These are phyloP conservation scores for Ganoderma sinense DNA, from an alignment of 1,284 basidiomycete genomes.

Conservation along the genomic window DNA sequence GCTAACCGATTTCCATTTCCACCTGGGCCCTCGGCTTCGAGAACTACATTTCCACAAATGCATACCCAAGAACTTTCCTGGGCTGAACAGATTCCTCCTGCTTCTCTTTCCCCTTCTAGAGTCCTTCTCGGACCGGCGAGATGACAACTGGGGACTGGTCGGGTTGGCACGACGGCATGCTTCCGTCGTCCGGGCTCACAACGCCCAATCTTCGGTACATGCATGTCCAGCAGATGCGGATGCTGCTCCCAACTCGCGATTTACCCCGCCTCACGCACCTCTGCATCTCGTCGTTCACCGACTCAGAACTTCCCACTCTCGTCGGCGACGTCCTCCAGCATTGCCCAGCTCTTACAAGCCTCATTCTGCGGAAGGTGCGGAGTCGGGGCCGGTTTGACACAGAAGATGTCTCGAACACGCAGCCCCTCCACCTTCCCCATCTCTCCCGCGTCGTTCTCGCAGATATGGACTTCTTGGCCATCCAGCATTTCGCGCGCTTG, in stretches of 20 bases:
- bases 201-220: not conserved
- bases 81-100: not conserved
- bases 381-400: not conserved
- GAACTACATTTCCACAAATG: not conserved
- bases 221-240: not conserved
- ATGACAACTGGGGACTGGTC: not conserved
- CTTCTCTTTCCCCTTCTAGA: not conserved
- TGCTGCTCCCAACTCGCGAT: not conserved
- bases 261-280: not conserved
- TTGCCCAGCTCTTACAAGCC: not conserved
- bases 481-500: not conserved
- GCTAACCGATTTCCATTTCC: not conserved
- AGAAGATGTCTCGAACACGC: too few species aligned
- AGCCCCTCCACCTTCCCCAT: not conserved
- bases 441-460: not conserved
- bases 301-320: not conserved
- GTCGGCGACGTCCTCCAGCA: not conserved
- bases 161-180: not conserved
- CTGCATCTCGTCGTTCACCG: not conserved
- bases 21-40: not conserved
- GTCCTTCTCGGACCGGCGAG: not conserved
- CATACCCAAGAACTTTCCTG: not conserved
- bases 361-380: not conserved
- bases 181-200: not conserved
- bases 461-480: not conserved